phyloP scores from a whole-genome alignment of 768 basidiomycete genomes.

The Lepiota brunneoincarnata region DNA sequence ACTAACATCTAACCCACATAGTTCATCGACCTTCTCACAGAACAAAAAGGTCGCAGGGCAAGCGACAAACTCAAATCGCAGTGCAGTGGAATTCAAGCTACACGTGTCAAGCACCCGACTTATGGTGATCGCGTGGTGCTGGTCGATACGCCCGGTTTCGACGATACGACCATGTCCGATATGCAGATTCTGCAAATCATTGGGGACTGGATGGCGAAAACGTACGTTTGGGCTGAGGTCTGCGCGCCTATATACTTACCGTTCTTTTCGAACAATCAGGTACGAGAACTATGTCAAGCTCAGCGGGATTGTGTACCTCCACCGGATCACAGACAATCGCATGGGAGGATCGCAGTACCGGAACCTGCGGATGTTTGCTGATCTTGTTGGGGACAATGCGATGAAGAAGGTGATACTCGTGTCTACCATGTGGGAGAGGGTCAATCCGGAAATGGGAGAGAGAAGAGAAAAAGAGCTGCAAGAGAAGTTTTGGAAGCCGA shows the following conservation, averaged over 20 bases:
- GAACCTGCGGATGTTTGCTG: slow-evolving; percentile 43
- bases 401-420: slow-evolving; percentile 44
- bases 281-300: slow-evolving; percentile 7
- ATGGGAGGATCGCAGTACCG: slow-evolving; percentile 38
- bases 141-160: slow-evolving; percentile 11
- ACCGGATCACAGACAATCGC: slow-evolving; percentile 38
- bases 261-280: neutral
- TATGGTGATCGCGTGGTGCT: slow-evolving; percentile 9
- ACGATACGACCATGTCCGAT: slow-evolving; percentile 2
- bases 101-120: slow-evolving; percentile 1
- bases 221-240: neutral
- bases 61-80: neutral
- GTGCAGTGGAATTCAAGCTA: neutral
- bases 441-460: slow-evolving; percentile 26
- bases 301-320: slow-evolving; percentile 40
- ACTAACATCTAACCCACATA: neutral
- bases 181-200: slow-evolving; percentile 2
- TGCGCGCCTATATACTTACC: neutral
- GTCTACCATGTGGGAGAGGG: slow-evolving; percentile 48
- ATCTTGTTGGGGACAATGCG: slow-evolving; percentile 42
- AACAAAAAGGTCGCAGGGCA: neutral
- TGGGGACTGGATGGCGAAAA: slow-evolving; percentile 1
- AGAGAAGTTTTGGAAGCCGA: slow-evolving; percentile 39
- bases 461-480: slow-evolving; percentile 35
- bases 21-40: slow-evolving; percentile 10